phyloP scores from a whole-genome alignment of 805 yeast species.

The Saccharomycopsis schoenii region DNA sequence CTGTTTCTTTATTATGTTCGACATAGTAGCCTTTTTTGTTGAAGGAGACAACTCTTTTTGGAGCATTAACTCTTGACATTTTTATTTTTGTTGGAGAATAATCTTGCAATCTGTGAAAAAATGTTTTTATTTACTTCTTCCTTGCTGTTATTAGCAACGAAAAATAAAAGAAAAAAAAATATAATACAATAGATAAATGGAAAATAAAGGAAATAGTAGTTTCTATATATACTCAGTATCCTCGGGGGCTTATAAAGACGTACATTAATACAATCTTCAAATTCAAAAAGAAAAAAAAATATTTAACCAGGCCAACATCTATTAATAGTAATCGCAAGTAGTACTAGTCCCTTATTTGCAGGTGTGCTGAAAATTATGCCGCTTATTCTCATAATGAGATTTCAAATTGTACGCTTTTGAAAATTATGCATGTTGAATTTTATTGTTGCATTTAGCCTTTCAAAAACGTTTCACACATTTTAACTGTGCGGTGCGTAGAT shows the following conservation, averaged over 20 bases:
- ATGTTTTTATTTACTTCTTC: no score
- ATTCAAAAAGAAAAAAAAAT: neutral
- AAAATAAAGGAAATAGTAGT: neutral
- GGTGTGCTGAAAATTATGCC: neutral
- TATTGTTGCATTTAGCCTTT: neutral
- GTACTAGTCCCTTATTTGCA: neutral
- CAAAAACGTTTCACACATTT: neutral
- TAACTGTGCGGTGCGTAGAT: neutral
- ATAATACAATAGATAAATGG: neutral
- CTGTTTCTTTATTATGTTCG: neutral
- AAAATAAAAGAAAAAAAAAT: neutral
- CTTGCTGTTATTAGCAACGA: neutral
- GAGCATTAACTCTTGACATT: neutral
- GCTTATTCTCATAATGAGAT: neutral
- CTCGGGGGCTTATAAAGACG: neutral
- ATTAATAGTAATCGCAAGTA: neutral
- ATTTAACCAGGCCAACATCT: neutral
- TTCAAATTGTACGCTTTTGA: neutral
- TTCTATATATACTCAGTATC: neutral
- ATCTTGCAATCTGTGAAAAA: neutral
- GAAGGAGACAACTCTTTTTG: constrained; percentile 1
- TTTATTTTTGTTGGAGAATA: neutral
- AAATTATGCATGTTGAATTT: neutral
- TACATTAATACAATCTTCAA: neutral
- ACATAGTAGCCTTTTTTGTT: constrained; percentile 14